These are phyloP conservation scores for Penicillium digitatum DNA, from an alignment of 2,329 filamentous ascomycete species.

Conservation along the genomic window DNA sequence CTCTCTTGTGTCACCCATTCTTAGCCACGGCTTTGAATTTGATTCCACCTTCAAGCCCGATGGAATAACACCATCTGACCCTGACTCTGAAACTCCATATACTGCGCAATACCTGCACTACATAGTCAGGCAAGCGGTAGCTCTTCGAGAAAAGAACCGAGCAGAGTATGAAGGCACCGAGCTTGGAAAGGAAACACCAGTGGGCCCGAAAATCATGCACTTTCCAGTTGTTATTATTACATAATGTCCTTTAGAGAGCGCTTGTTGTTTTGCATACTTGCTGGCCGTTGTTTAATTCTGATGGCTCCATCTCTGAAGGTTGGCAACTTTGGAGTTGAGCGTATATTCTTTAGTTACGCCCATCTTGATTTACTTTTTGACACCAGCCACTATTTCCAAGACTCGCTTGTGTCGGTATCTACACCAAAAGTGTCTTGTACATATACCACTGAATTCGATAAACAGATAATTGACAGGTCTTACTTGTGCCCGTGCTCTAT, in stretches of 20 bases:
- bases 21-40: slow-evolving; percentile 12
- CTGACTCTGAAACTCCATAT: slow-evolving; percentile 8
- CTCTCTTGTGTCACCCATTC: slow-evolving; percentile 20
- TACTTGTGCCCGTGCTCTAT: background rate
- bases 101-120: slow-evolving; percentile 11
- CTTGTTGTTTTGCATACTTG: background rate
- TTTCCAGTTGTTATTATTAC: slow-evolving; percentile 16
- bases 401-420: background rate
- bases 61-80: background rate
- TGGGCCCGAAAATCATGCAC: slow-evolving; percentile 18
- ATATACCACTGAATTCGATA: slow-evolving; percentile 1
- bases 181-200: background rate
- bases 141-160: slow-evolving; percentile 14
- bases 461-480: background rate
- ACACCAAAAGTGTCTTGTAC: background rate
- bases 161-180: slow-evolving; percentile 10
- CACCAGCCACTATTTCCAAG: background rate
- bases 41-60: slow-evolving; percentile 14
- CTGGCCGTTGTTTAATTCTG: background rate
- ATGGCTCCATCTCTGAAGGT: background rate
- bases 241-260: slow-evolving; percentile 8
- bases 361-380: background rate
- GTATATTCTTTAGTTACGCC: background rate
- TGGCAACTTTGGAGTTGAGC: background rate
- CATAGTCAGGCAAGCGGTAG: slow-evolving; percentile 12